Base-by-base conservation (phyloP, 345 rosid genomes). In the Gossypium australe region DNA sequence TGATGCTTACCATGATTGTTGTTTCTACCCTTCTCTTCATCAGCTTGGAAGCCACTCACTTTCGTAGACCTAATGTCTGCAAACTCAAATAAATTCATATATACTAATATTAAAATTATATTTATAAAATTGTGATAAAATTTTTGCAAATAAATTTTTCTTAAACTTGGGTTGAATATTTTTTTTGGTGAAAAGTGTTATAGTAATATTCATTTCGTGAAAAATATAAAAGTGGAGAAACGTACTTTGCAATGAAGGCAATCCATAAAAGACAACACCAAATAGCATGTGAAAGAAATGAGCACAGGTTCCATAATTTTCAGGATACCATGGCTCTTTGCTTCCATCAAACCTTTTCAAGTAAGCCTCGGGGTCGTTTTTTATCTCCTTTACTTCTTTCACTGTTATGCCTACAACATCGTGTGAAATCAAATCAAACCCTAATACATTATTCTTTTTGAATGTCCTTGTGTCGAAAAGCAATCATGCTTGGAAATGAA, bases 361-460 rank as follows among this genome's bases (percentile, higher is more conserved):
- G 34, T 12, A 69, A 12, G 41, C 45, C 8, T 16, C 18, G 1
- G n/a, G 14, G 2, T 11, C 0, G 12, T 9, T 3, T 1, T 41
- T 11, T 44, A 59, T 70, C 61, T 8, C 55, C 69, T 71, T 17
- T 14, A 78, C 74, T 41, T 49, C 34, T 16, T 87, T 83, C 38
- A 83, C 84, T 34, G 82, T 78, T 53, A 69, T 77, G 67, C 86
- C 87, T 87, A 49, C 24, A 43, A 77, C 4, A 41, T 14, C 9
- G 11, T 34, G 41, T 34, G 38, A 34, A 34, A 34, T 34, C 38
- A 34, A 34, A 34, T 5, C 41, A 34, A 34, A 5, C 41, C 41
- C 41, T 34, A 34, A 34, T 5, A 34, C 1, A 4, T 34, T 34
- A 34, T 34, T 34, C 41, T 5, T 34, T 34, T 5, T 34, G 41